These are phyloP conservation scores for Hyaloscypha variabilis DNA, from an alignment of 495 filamentous ascomycete genomes.

Conservation along the genomic window DNA sequence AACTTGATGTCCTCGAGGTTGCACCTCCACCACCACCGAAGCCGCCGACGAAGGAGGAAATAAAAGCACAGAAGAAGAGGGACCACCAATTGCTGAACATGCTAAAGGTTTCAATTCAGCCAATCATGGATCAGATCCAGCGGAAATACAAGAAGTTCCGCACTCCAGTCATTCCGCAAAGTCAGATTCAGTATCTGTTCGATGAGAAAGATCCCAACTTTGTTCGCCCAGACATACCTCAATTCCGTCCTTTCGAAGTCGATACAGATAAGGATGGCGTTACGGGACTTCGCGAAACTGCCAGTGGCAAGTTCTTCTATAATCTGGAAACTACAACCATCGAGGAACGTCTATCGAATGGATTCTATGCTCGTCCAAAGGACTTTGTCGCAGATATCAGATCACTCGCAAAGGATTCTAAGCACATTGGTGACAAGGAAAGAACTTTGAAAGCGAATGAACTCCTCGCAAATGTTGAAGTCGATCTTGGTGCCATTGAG, in stretches of 20 bases:
- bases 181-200: conserved; percentile 74
- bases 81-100: conserved; percentile 81
- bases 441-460: conserved; percentile 84
- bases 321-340: conserved; percentile 93
- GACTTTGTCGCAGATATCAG: conserved; percentile 89
- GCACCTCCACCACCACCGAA: conserved; percentile 70
- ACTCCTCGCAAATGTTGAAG: conserved; percentile 86
- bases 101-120: conserved; percentile 84
- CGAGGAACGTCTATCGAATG: conserved; percentile 91
- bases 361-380: conserved; percentile 85
- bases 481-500: conserved; percentile 77
- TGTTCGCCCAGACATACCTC: conserved; percentile 70
- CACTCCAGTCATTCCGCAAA: conserved; percentile 72
- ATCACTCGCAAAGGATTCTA: conserved; percentile 80
- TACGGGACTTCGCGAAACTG: conserved; percentile 66
- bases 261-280: conserved; percentile 74
- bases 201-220: conserved; percentile 81
- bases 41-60: conserved; percentile 70
- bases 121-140: conserved; percentile 94
- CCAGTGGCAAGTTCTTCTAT: conserved; percentile 83
- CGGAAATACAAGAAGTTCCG: conserved; percentile 82
- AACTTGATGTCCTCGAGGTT: conserved; percentile 73
- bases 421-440: conserved; percentile 72
- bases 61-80: conserved; percentile 75
- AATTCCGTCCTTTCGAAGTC: conserved; percentile 74